Percentiles rank a stretch among this genome's conserved stretches.
These are phyloP conservation scores for Exserohilum turcica DNA, from an alignment of 2,329 filamentous ascomycete genomes.

Conservation along the genomic window DNA sequence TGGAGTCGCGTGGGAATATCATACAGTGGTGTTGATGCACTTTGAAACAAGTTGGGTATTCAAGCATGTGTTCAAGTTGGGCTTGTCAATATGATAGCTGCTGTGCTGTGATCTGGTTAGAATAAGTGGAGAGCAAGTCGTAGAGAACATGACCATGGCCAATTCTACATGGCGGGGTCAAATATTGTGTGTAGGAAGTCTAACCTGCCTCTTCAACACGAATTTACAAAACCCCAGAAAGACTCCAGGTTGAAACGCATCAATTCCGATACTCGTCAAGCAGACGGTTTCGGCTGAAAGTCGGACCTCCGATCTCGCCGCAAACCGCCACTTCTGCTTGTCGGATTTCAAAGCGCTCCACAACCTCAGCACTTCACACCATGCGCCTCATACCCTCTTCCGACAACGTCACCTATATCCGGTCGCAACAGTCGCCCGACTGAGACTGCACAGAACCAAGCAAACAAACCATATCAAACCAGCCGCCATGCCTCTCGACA, in stretches of 20 bases:
- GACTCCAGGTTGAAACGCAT: no score
- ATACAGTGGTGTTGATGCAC: not conserved
- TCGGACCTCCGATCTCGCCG: constrained; percentile 34
- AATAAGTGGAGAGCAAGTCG: no score
- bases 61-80: not conserved
- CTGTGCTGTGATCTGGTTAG: no score
- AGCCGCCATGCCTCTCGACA: constrained; percentile 66
- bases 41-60: not conserved
- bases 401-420: not conserved
- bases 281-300: constrained; percentile 12
- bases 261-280: no score
- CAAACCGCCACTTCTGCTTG: constrained; percentile 24
- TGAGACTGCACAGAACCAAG: not conserved
- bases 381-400: constrained; percentile 21
- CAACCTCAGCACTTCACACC: constrained; percentile 22
- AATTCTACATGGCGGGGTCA: no score
- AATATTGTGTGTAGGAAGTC: no score
- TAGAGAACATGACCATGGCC: no score
- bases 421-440: not conserved
- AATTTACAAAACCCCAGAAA: no score
- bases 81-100: no score
- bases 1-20: not conserved
- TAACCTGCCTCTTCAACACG: no score
- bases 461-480: not conserved
- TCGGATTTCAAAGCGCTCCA: constrained; percentile 41